Base-by-base conservation (phyloP, 2,329 filamentous ascomycete species). In the Cladosporium sp. region DNA sequence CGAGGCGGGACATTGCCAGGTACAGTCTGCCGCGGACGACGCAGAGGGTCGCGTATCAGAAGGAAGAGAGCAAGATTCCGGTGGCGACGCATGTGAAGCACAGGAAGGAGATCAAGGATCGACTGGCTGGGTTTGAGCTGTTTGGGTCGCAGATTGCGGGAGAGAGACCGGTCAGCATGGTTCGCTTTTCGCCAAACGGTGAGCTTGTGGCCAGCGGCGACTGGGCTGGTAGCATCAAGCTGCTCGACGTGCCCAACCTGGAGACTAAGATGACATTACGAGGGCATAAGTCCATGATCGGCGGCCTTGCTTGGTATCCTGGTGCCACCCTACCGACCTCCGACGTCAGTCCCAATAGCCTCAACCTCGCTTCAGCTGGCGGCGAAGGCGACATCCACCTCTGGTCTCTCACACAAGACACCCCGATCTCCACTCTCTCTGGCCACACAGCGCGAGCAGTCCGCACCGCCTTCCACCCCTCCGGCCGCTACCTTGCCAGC, bases 141-240 rank as follows among this genome's bases (percentile, higher is more conserved):
- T 93, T 93, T 66, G 95, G 89, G 14, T 95, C 89, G 66, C 93
- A 98, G 71, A 92, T 89, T 54, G 89, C 90, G 0, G 90, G 89
- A 46, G 91, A 97, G 60, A 80, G 93, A 37, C 88, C 95, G 16
- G 83, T 98, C 52, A 92, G 90, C 70, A 92, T 97, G 72, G 89
- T 89, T 44, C 83, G 93, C 53, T 91, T 98, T 72, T 85, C 92
- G 7, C 93, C 93, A 0, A 86, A 87, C 63, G 88, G 89, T 13
- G 78, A 92, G 67, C 77, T 86, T 9, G 80, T 97, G 34, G 93
- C 92, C 3, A 88, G 89, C 2, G 93, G 93, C 37, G 95, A 95
- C 65, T 97, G 91, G 89, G 87, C 85, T 48, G 93, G 93, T 49
- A 86, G 88, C 46, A 84, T 98, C 58, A 92, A 90, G 63, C 73